Evolutionary conservation across 2,329 filamentous ascomycete genomes (phyloP).

Genomic region (Fusarium penzigii): DNA sequence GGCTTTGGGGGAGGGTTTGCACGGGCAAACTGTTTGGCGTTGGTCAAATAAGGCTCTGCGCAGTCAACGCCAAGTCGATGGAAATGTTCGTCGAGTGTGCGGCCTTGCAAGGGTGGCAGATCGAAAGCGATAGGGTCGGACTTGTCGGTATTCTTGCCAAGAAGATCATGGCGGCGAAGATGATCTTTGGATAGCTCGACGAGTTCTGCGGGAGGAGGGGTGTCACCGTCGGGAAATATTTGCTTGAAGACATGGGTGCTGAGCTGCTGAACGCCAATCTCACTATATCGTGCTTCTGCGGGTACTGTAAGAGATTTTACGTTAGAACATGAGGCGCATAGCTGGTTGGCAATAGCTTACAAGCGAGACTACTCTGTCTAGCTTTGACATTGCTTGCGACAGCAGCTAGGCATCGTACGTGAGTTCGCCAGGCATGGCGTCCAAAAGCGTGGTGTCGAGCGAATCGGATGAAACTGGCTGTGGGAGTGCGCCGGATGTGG

Average conservation of each 20-base stretch:
- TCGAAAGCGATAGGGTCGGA: conserved; percentile 79
- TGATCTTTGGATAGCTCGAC: conserved; percentile 82
- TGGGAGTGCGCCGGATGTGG: conserved; percentile 42
- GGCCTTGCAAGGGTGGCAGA: conserved; percentile 75
- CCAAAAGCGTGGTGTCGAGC: conserved; percentile 49
- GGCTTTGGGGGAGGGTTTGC: conserved; percentile 61
- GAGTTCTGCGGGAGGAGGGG: conserved; percentile 67
- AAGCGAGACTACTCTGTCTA: conserved; percentile 37
- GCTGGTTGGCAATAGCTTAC: conserved; percentile 34
- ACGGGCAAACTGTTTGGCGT: conserved; percentile 73
- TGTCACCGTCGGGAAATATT: conserved; percentile 66
- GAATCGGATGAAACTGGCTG: conserved; percentile 51
- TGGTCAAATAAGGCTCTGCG: conserved; percentile 77
- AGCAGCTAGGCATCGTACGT: conserved; percentile 47
- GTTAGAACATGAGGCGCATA: not conserved
- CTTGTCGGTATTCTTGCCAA: conserved; percentile 86
- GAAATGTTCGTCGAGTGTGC: conserved; percentile 91
- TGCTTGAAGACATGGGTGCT: conserved; percentile 81
- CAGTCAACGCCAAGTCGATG: conserved; percentile 82
- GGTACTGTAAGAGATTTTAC: conserved; percentile 37
- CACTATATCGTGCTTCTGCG: conserved; percentile 74
- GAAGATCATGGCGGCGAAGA: conserved; percentile 78
- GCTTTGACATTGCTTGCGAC: conserved; percentile 29
- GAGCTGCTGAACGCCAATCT: conserved; percentile 92
- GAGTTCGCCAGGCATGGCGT: conserved; percentile 36